phyloP scores from a whole-genome alignment of 164 flowering plant species.

The Liriodendron chinense region DNA sequence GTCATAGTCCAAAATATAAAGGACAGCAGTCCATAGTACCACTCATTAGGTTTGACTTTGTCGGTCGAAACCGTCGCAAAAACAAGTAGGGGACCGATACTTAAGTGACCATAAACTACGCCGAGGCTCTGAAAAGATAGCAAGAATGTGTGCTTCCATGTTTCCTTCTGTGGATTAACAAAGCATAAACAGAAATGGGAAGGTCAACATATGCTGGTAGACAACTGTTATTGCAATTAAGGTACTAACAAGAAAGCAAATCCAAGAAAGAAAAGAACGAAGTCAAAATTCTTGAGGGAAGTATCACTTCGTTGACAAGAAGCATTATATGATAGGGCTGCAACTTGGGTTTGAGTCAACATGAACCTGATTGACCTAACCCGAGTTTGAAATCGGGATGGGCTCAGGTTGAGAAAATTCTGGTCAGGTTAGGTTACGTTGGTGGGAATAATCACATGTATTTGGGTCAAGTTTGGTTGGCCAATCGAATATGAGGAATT shows the following conservation, averaged over 20 bases:
- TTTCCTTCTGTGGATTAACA: slow-evolving; percentile 30
- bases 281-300: no score
- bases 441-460: no score
- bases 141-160: slow-evolving; percentile 52
- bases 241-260: background rate
- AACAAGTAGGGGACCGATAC: slow-evolving; percentile 62
- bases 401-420: no score
- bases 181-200: background rate
- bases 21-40: slow-evolving; percentile 46
- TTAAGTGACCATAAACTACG: slow-evolving; percentile 63
- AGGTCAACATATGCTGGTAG: background rate
- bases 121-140: slow-evolving; percentile 72
- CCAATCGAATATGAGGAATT: no score
- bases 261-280: no score
- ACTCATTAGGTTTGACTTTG: slow-evolving; percentile 33
- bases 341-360: no score
- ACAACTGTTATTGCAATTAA: background rate
- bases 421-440: no score
- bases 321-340: no score
- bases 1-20: slow-evolving; percentile 68
- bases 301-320: no score
- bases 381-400: no score
- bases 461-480: no score
- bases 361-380: no score
- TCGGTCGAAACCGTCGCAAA: slow-evolving; percentile 34